Percentiles rank a stretch among this genome's conserved stretches.
Conservation (phyloP, 2,329 filamentous ascomycete species). For the Pseudovirgaria hyperparasitica region DNA sequence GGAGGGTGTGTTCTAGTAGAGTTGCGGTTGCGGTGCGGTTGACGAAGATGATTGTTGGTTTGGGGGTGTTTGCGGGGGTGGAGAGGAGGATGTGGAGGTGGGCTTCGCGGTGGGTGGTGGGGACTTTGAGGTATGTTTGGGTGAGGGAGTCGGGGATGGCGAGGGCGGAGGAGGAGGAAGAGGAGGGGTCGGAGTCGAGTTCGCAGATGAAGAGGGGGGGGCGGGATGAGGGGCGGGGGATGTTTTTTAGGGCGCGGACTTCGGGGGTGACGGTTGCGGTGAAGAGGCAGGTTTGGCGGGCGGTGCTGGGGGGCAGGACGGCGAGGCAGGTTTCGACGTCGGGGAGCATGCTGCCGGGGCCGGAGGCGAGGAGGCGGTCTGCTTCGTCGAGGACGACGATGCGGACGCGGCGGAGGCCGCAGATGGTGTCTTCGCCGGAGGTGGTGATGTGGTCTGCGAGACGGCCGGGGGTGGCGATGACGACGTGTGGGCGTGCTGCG, state of each 20-base stretch:
- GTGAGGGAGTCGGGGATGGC: slow-evolving; percentile 69
- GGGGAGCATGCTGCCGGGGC: slow-evolving; percentile 78
- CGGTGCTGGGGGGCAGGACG: slow-evolving; percentile 60
- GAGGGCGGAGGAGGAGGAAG: slow-evolving; percentile 62
- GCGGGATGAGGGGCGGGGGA: slow-evolving; percentile 55
- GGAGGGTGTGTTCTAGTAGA: slow-evolving; percentile 76
- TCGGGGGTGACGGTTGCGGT: slow-evolving; percentile 92
- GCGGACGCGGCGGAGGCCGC: slow-evolving; percentile 62
- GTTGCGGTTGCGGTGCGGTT: slow-evolving; percentile 85
- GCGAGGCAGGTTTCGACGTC: slow-evolving; percentile 83
- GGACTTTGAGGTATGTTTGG: slow-evolving; percentile 78
- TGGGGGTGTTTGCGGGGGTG: slow-evolving; percentile 61
- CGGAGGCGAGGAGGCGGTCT: slow-evolving; percentile 68
- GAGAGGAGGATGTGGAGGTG: slow-evolving; percentile 83
- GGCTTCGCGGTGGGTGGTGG: slow-evolving; percentile 85
- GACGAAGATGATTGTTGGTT: slow-evolving; percentile 83
- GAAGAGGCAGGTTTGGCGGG: slow-evolving; percentile 89
- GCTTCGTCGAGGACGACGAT: slow-evolving; percentile 94
- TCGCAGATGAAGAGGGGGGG: slow-evolving; percentile 81
- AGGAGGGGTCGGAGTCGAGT: slow-evolving; percentile 58
- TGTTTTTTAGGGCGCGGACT: slow-evolving; percentile 72
- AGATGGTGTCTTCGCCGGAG: slow-evolving; percentile 82
- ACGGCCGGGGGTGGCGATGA: slow-evolving; percentile 88
- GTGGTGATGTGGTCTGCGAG: slow-evolving; percentile 87
- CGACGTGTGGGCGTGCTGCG: slow-evolving; percentile 69